A percentile compares a stretch with the other conserved stretches of the same genome.
Evolutionary conservation across 306 rosid genomes (phyloP).

Genomic region (Acmispon strigosus): DNA sequence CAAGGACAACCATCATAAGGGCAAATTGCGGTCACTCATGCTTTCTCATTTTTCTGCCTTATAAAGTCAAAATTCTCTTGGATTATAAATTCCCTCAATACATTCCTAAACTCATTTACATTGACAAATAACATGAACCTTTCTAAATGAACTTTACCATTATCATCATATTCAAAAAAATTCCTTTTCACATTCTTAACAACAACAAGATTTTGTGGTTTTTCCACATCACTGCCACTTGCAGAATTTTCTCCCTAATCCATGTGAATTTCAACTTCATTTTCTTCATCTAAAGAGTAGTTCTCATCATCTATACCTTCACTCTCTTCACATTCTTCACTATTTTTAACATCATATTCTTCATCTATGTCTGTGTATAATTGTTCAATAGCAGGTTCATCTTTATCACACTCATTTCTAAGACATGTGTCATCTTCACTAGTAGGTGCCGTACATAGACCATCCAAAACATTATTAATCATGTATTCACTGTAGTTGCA

Average conservation of each 20-base stretch:
- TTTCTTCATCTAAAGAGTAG: not conserved
- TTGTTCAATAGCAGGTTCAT: not conserved
- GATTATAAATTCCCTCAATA: not conserved
- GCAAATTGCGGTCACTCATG: not conserved
- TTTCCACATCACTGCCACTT: not conserved
- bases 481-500: not conserved
- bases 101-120: not conserved
- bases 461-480: not conserved
- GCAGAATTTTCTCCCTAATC: not conserved
- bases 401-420: not conserved
- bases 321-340: not conserved
- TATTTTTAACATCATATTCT: not conserved
- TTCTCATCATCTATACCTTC: not conserved
- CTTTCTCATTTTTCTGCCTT: not conserved
- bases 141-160: not conserved
- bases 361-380: not conserved
- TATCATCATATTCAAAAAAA: not conserved
- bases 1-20: not conserved
- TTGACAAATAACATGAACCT: not conserved
- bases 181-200: not conserved
- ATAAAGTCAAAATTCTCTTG: not conserved
- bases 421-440: not conserved
- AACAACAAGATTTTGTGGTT: not conserved
- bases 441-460: not conserved
- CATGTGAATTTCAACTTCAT: not conserved